phyloP scores from a whole-genome alignment of 2,329 filamentous ascomycete genomes.

The Fusarium longipes region DNA sequence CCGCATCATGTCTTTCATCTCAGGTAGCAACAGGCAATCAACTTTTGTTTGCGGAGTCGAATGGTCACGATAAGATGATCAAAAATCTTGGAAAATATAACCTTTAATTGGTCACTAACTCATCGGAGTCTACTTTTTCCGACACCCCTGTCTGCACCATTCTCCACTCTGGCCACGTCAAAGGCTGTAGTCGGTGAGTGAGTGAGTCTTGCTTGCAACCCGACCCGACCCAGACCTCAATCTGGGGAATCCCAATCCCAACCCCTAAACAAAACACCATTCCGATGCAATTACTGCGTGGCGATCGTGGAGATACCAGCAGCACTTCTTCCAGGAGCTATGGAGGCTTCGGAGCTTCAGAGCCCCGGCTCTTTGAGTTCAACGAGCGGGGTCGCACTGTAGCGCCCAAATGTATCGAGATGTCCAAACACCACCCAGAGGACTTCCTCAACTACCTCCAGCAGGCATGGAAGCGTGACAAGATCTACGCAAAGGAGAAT shows the following conservation, averaged over 20 bases:
- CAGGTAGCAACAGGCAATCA: constrained; percentile 19
- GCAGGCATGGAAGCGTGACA: constrained; percentile 40
- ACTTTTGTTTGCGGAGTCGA: constrained; percentile 5
- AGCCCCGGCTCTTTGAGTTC: constrained; percentile 42
- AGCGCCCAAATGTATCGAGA: constrained; percentile 37
- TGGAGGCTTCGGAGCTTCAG: constrained; percentile 37
- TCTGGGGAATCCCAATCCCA: constrained; percentile 29
- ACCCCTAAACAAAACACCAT: constrained; percentile 28
- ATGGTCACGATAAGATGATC: constrained; percentile 14
- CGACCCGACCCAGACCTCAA: constrained; percentile 30
- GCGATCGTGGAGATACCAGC: constrained; percentile 43
- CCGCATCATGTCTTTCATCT: not conserved
- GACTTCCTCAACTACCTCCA: constrained; percentile 40
- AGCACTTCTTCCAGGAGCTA: constrained; percentile 40
- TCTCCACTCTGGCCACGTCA: constrained; percentile 41
- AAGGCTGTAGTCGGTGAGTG: constrained; percentile 42
- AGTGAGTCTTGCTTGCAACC: constrained; percentile 28
- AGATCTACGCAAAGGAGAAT: constrained; percentile 38
- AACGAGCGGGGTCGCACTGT: constrained; percentile 38
- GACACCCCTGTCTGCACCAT: constrained; percentile 15
- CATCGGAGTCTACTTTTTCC: constrained; percentile 37
- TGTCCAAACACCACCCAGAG: constrained; percentile 37
- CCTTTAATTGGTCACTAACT: constrained; percentile 10
- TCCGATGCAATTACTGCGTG: constrained; percentile 42
- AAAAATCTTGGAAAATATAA: not conserved